Evolutionary conservation across 345 rosid genomes (phyloP).

Genomic region (Barbarea vulgaris): DNA sequence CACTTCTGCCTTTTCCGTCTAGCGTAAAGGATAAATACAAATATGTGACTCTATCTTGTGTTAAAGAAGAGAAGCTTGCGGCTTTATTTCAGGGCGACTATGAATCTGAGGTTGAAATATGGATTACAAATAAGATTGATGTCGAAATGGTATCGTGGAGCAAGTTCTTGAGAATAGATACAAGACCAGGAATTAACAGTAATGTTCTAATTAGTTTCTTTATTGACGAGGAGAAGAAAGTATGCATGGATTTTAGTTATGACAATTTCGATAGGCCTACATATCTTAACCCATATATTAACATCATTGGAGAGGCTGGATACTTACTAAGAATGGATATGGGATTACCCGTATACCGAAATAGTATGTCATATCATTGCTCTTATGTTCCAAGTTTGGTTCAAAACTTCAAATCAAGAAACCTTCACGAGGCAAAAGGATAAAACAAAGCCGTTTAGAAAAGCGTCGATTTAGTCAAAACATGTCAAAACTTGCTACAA

Average conservation of each 20-base stretch:
- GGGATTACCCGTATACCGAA: background rate
- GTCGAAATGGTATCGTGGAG: background rate
- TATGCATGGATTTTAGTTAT: background rate
- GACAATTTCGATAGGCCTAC: rapidly evolving
- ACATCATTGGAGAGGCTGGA: background rate
- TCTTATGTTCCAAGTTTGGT: background rate
- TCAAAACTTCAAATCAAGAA: background rate
- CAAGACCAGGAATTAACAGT: background rate
- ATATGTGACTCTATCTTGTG: background rate
- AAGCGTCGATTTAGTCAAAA: background rate
- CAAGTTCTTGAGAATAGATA: background rate
- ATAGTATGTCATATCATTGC: background rate
- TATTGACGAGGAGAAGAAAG: background rate
- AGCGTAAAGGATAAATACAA: background rate
- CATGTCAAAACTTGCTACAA: background rate
- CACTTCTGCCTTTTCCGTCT: background rate
- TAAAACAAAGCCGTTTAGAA: background rate
- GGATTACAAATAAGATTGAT: background rate
- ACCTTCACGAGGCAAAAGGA: background rate
- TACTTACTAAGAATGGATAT: background rate
- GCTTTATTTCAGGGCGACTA: background rate
- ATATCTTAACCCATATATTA: background rate
- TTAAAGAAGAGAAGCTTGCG: background rate
- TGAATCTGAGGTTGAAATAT: background rate
- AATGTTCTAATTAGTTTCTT: background rate